Evolutionary conservation across 2,329 filamentous ascomycete genomes (phyloP).

Genomic region (Colletotrichum tanaceti): DNA sequence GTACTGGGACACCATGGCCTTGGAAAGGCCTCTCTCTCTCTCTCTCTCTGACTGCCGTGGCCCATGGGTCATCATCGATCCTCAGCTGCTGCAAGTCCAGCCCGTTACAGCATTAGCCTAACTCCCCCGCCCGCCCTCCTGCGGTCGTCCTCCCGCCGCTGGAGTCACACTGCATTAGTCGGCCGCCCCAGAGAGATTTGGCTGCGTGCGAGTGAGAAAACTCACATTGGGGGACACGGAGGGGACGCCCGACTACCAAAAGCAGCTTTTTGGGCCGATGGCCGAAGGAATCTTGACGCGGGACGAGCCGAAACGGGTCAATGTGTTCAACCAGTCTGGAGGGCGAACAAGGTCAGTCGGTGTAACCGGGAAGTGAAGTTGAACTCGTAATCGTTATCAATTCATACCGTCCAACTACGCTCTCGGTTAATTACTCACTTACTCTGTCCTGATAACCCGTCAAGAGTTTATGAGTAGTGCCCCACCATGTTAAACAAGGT

Average conservation of each 20-base stretch:
- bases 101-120: conserved; percentile 12
- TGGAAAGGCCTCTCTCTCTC: background rate
- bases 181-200: no score
- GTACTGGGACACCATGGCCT: background rate
- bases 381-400: background rate
- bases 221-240: background rate
- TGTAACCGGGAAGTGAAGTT: no score
- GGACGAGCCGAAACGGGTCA: background rate
- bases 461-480: background rate
- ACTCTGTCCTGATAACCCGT: no score
- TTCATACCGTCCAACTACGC: no score
- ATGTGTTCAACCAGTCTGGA: no score
- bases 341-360: no score
- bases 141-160: background rate
- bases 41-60: no score
- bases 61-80: no score
- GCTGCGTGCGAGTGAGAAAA: background rate
- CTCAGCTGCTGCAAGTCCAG: background rate
- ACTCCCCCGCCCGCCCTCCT: background rate
- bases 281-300: background rate
- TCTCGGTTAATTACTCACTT: no score
- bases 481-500: no score
- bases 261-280: background rate
- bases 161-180: conserved; percentile 1
- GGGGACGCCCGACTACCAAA: background rate